phyloP scores from a whole-genome alignment of 495 filamentous ascomycete species.

The Tuber magnatum region DNA sequence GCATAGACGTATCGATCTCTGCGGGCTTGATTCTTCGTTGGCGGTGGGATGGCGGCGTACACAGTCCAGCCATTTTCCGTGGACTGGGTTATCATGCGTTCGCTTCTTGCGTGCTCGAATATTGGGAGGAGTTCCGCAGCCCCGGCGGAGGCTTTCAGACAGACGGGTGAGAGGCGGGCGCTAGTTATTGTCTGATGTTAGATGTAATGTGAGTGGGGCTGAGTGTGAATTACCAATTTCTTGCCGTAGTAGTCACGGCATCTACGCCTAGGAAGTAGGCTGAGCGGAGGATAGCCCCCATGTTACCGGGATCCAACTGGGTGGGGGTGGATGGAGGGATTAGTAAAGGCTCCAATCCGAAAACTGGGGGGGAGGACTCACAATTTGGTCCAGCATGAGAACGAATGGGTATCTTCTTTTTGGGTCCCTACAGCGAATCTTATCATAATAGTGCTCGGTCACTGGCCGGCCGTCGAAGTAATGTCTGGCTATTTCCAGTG shows the following conservation, averaged over 20 bases:
- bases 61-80: slow-evolving; percentile 70
- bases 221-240: slow-evolving; percentile 32
- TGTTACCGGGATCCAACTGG: slow-evolving; percentile 70
- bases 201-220: background rate
- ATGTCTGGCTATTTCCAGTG: slow-evolving; percentile 58
- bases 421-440: slow-evolving; percentile 40
- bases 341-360: slow-evolving; percentile 11
- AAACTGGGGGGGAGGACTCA: slow-evolving; percentile 22
- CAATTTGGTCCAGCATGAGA: slow-evolving; percentile 71
- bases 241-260: slow-evolving; percentile 60
- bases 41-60: slow-evolving; percentile 66
- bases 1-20: slow-evolving; percentile 39
- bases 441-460: slow-evolving; percentile 41
- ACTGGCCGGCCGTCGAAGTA: slow-evolving; percentile 49
- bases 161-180: slow-evolving; percentile 63
- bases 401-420: slow-evolving; percentile 62
- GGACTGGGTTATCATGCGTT: slow-evolving; percentile 61
- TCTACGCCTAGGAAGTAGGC: slow-evolving; percentile 79
- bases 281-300: slow-evolving; percentile 79
- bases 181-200: slow-evolving; percentile 45
- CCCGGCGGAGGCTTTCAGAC: slow-evolving; percentile 79
- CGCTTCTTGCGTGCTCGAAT: slow-evolving; percentile 57
- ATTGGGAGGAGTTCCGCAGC: slow-evolving; percentile 71
- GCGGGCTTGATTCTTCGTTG: slow-evolving; percentile 32
- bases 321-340: slow-evolving; percentile 26